phyloP scores from a whole-genome alignment of 805 yeast species.

The Monosporozyma yasuniensis region DNA sequence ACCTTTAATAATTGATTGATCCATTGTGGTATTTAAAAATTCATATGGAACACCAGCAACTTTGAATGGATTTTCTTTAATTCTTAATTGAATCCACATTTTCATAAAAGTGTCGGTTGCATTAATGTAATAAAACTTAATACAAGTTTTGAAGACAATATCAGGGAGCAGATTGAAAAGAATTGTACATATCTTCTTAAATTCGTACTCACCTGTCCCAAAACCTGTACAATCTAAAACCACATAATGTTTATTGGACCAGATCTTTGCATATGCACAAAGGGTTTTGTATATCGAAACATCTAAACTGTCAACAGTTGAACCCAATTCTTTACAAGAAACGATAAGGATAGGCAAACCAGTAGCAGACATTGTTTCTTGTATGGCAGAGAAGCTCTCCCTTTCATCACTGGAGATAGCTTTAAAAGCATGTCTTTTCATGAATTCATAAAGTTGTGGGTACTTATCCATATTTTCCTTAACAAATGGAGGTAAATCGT shows the following conservation, averaged over 20 bases:
- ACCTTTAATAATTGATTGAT: constrained; percentile 32
- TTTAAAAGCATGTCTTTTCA: constrained; percentile 53
- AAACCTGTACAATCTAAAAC: constrained; percentile 62
- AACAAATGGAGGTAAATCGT: constrained; percentile 45
- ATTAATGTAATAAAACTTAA: constrained; percentile 41
- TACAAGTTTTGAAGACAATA: constrained; percentile 43
- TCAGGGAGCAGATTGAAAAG: constrained; percentile 42
- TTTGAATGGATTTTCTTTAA: constrained; percentile 8
- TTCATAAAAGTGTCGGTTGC: constrained; percentile 24
- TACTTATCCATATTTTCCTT: constrained; percentile 41
- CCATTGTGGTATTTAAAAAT: constrained; percentile 39
- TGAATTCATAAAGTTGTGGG: constrained; percentile 54
- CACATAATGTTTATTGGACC: constrained; percentile 55
- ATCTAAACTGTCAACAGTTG: constrained; percentile 35
- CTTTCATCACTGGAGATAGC: constrained; percentile 39
- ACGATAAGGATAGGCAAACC: constrained; percentile 61
- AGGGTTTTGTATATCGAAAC: constrained; percentile 47
- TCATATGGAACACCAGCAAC: constrained; percentile 19
- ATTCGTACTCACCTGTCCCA: constrained; percentile 15
- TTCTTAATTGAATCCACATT: constrained; percentile 10
- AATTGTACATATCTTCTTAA: constrained; percentile 16
- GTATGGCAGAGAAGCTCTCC: constrained; percentile 34
- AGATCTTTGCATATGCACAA: constrained; percentile 57
- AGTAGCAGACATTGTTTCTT: constrained; percentile 56
- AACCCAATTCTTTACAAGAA: constrained; percentile 33